These are phyloP conservation scores for Tylopilus intermedius DNA, from an alignment of 768 basidiomycete species.

Conservation along the genomic window DNA sequence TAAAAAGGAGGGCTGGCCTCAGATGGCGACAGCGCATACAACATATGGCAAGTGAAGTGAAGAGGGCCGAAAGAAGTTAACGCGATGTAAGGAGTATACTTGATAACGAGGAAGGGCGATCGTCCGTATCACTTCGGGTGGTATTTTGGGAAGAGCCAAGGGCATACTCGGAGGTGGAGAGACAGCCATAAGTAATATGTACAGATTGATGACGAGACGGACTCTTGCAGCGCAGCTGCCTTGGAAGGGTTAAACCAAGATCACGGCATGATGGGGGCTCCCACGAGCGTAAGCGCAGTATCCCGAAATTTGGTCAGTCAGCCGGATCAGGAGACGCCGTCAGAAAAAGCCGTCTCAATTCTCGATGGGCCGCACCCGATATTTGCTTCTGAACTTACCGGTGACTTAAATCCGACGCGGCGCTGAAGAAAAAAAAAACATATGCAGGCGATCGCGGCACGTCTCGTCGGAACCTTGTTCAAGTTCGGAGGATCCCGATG, in stretches of 20 bases:
- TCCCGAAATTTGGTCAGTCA: conserved; percentile 10
- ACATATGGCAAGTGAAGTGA: conserved; percentile 32
- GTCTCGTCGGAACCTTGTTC: conserved; percentile 8
- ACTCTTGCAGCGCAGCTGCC: conserved; percentile 17
- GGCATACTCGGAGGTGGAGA: conserved; percentile 30
- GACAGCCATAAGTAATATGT: conserved; percentile 21
- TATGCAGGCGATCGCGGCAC: conserved; percentile 21
- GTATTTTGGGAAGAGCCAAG: conserved; percentile 27
- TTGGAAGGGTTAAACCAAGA: conserved; percentile 27
- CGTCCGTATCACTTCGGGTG: conserved; percentile 34
- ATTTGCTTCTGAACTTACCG: conserved; percentile 10
- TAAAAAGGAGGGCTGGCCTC: conserved; percentile 31
- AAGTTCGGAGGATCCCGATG: conserved; percentile 22
- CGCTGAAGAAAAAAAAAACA: conserved; percentile 3
- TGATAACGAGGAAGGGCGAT: conserved; percentile 29
- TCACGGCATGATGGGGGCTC: conserved; percentile 27
- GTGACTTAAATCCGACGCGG: conserved; percentile 10
- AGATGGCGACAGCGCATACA: conserved; percentile 24
- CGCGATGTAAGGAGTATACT: conserved; percentile 29
- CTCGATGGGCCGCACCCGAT: neutral
- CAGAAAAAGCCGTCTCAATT: neutral
- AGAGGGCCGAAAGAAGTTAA: conserved; percentile 31
- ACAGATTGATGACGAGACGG: conserved; percentile 25
- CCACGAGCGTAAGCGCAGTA: conserved; percentile 21
- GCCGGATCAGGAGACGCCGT: conserved; percentile 15